Percentiles rank a stretch among this genome's conserved stretches.
phyloP scores from a whole-genome alignment of 2,329 filamentous ascomycete genomes.

The Microdochium paspali region DNA sequence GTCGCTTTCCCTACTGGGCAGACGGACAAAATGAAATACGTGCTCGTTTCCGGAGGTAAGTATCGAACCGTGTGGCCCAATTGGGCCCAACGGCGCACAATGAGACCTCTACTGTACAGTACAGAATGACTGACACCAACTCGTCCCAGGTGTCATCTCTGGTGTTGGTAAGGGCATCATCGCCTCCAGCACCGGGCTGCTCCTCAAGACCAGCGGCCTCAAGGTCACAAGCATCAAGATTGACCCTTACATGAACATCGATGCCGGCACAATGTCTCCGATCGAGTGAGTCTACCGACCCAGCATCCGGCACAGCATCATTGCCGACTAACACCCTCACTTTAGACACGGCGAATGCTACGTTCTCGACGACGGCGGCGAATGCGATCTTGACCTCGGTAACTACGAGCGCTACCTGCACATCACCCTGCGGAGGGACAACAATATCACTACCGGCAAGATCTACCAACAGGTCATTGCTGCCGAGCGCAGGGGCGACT shows the following conservation, averaged over 20 bases:
- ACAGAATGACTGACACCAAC: slow-evolving; percentile 5
- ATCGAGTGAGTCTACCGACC: slow-evolving; percentile 17
- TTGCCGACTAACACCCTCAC: slow-evolving; percentile 1
- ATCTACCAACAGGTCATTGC: slow-evolving; percentile 85
- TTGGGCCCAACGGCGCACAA: background rate
- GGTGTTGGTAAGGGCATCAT: slow-evolving; percentile 49
- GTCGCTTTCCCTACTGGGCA: background rate
- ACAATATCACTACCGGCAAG: slow-evolving; percentile 97
- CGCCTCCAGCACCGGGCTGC: slow-evolving; percentile 63
- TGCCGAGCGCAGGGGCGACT: slow-evolving; percentile 56
- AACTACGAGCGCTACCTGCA: slow-evolving; percentile 63
- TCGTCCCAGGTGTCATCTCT: slow-evolving; percentile 24
- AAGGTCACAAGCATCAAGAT: slow-evolving; percentile 52
- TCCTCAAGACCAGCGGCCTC: slow-evolving; percentile 72
- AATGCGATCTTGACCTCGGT: slow-evolving; percentile 44
- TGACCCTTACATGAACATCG: slow-evolving; percentile 64
- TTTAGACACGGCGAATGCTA: slow-evolving; percentile 78
- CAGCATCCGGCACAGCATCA: background rate
- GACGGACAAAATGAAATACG: slow-evolving; percentile 61
- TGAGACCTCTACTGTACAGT: slow-evolving; percentile 1
- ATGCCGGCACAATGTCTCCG: slow-evolving; percentile 50
- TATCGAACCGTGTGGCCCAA: slow-evolving; percentile 8
- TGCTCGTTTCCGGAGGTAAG: slow-evolving; percentile 68
- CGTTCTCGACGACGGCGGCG: slow-evolving; percentile 72
- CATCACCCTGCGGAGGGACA: slow-evolving; percentile 72